Evolutionary conservation across 345 rosid species (phyloP).

Genomic region (Syzygium oleosum): DNA sequence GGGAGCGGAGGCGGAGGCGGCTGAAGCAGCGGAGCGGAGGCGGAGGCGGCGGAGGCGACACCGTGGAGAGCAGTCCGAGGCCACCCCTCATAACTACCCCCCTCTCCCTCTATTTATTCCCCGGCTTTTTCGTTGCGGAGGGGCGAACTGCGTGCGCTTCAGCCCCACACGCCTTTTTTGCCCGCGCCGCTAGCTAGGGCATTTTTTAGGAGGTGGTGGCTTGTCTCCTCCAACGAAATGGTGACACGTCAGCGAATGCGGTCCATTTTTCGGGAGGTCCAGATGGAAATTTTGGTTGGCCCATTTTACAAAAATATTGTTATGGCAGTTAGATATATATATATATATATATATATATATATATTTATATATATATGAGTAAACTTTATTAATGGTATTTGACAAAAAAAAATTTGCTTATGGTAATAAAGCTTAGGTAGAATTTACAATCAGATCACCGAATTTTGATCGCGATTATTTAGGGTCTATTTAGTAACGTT

Average conservation of each 20-base stretch:
- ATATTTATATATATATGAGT: too few relatives aligned
- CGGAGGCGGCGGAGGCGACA: constrained; percentile 19
- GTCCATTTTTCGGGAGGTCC: background rate
- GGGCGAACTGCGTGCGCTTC: background rate
- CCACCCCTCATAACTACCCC: constrained; percentile 21
- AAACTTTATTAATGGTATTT: background rate
- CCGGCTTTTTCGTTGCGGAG: background rate
- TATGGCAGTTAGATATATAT: accelerated
- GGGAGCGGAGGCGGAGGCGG: constrained; percentile 8
- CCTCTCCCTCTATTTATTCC: background rate
- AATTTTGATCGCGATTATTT: background rate
- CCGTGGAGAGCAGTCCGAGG: constrained; percentile 26
- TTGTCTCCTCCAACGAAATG: background rate
- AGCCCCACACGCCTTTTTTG: background rate
- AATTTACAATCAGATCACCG: background rate
- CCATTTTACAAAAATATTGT: background rate
- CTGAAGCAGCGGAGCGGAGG: constrained; percentile 27
- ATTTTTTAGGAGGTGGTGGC: background rate
- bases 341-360: too few relatives aligned
- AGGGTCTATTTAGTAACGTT: too few relatives aligned
- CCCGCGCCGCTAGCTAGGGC: background rate
- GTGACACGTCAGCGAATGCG: background rate
- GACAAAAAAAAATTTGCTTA: too few relatives aligned
- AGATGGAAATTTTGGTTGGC: background rate
- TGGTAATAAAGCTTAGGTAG: background rate